Evolutionary conservation across 331 rosid genomes (phyloP).

Genomic region (Quercus phellos): DNA sequence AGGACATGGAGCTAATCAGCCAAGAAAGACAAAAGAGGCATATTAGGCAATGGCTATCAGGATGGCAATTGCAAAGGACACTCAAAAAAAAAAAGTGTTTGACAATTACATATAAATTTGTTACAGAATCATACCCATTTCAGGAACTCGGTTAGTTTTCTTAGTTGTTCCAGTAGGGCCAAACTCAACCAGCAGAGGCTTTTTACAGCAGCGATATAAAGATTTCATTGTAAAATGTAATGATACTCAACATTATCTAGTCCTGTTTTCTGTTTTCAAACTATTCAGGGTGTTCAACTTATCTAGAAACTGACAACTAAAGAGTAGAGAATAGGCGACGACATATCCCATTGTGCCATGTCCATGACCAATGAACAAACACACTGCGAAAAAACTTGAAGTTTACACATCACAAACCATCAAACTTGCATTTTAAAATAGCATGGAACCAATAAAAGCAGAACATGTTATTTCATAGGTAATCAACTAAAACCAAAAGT

Average conservation of each 20-base stretch:
- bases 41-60: constrained; percentile 16
- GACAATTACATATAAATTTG: not conserved
- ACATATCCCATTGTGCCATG: constrained; percentile 65
- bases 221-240: constrained; percentile 73
- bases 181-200: constrained; percentile 74
- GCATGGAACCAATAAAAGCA: too few relatives aligned
- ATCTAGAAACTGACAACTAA: constrained; percentile 3
- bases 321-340: constrained; percentile 5
- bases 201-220: constrained; percentile 66
- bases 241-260: constrained; percentile 78
- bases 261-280: constrained; percentile 56
- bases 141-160: constrained; percentile 49
- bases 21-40: constrained; percentile 19
- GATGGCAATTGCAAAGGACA: constrained; percentile 29
- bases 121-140: constrained; percentile 50
- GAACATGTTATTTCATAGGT: too few relatives aligned
- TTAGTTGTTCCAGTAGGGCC: constrained; percentile 57
- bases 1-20: constrained; percentile 61
- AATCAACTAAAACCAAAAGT: too few relatives aligned
- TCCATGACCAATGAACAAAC: constrained; percentile 67
- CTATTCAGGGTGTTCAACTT: constrained; percentile 22
- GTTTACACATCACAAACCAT: constrained; percentile 33
- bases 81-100: not conserved
- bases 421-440: too few relatives aligned
- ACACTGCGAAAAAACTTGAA: constrained; percentile 79